phyloP scores from a whole-genome alignment of 2,329 filamentous ascomycete genomes.

The Beauveria brongniartii region DNA sequence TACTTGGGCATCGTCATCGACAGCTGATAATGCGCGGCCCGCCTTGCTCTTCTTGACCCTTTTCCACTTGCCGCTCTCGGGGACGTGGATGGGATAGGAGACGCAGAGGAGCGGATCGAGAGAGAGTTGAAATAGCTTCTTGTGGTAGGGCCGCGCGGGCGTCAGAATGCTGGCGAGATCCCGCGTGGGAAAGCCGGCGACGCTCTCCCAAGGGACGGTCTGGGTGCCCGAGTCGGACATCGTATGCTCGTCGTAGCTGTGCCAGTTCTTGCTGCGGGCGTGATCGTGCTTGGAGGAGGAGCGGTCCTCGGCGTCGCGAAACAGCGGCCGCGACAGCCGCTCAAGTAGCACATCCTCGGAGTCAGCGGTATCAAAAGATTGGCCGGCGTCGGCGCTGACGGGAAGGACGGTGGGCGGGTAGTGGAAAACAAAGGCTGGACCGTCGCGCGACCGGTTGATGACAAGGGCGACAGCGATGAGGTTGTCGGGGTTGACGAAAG shows the following conservation, averaged over 20 bases:
- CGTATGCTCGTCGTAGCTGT: conserved; percentile 44
- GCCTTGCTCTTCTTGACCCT: conserved; percentile 40
- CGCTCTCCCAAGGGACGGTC: conserved; percentile 60
- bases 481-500: conserved; percentile 44
- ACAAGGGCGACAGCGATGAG: conserved; percentile 66
- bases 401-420: conserved; percentile 59
- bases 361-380: conserved; percentile 21
- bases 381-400: conserved; percentile 26
- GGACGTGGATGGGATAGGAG: conserved; percentile 76
- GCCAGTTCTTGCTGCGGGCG: background rate
- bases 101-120: conserved; percentile 74
- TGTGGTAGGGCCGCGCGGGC: conserved; percentile 68
- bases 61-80: conserved; percentile 72
- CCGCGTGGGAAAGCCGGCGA: conserved; percentile 66
- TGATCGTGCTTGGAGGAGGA: conserved; percentile 36
- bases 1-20: conserved; percentile 21
- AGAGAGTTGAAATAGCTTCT: conserved; percentile 72
- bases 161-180: conserved; percentile 75
- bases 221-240: conserved; percentile 48
- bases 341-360: conserved; percentile 46
- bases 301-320: conserved; percentile 24
- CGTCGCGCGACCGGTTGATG: conserved; percentile 66
- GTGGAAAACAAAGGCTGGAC: conserved; percentile 78
- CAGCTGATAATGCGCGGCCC: conserved; percentile 13
- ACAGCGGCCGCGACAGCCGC: conserved; percentile 32